phyloP scores from a whole-genome alignment of 1,284 basidiomycete genomes.

The Ganoderma lingzhi region DNA sequence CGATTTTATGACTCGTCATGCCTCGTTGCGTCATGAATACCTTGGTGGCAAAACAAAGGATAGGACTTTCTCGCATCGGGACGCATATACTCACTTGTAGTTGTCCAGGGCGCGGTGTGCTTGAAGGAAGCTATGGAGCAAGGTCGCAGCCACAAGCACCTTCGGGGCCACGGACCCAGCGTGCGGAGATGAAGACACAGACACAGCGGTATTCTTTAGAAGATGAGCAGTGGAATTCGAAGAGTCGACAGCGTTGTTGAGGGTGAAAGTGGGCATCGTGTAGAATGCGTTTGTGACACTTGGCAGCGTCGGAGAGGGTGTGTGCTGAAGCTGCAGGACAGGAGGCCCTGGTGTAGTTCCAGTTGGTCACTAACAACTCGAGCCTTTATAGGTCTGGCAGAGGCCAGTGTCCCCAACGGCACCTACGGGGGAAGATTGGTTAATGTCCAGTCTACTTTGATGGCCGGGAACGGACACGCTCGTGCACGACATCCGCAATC shows the following conservation, averaged over 20 bases:
- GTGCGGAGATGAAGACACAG: conserved; percentile 7
- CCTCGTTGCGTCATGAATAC: neutral
- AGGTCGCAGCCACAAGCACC: conserved; percentile 27
- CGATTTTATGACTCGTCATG: neutral
- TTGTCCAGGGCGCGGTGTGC: conserved; percentile 38
- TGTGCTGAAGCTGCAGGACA: conserved; percentile 10
- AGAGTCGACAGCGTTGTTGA: conserved; percentile 21
- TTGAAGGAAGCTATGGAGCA: conserved; percentile 39
- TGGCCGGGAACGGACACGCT: conserved; percentile 24
- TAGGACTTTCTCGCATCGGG: neutral
- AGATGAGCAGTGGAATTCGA: conserved; percentile 8
- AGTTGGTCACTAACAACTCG: conserved; percentile 17
- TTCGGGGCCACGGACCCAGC: conserved; percentile 2
- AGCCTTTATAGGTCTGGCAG: conserved; percentile 24
- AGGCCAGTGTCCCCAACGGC: conserved; percentile 18
- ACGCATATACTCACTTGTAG: conserved; percentile 36
- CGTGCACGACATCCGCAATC: conserved; percentile 25
- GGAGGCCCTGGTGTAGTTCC: conserved; percentile 20
- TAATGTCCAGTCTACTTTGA: neutral
- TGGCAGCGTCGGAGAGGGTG: conserved; percentile 9
- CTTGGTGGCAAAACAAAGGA: conserved; percentile 1
- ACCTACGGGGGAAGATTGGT: conserved; percentile 15
- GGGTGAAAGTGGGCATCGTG: conserved; percentile 24
- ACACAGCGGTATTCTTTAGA: conserved; percentile 20
- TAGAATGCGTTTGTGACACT: conserved; percentile 5